Evolutionary conservation across 1,284 basidiomycete genomes (phyloP), one percentile per base, ranked within the genome.

Genomic region (Melampsora abietis-canadensis): DNA sequence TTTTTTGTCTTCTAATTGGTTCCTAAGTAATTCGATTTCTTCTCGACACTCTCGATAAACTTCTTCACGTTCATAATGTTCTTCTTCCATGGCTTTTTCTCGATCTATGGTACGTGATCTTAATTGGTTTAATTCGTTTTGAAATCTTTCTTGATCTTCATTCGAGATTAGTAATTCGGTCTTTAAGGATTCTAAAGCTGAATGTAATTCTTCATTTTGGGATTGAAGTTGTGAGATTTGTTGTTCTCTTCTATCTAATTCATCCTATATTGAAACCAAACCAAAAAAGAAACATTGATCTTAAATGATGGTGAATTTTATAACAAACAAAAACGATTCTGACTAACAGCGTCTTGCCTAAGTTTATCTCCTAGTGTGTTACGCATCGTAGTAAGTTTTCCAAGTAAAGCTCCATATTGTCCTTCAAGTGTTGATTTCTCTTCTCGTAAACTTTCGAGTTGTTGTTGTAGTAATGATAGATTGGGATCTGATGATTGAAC

Each of bases 341-440:
- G 66, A 88, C 92, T 81, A 84, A 96, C 94, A 78, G 96, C 95
- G 83, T 98, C 96, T 82, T 96, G 92, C 81, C 91, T 89, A 74
- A 99, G 85, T 82, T 98, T 95, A 80, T 94, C 94, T 51, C 94
- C 94, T 31, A 99, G 85, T 4, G 92, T 92, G 34, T 89, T 91
- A 17, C 94, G 87, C 94, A 98, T 98, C 46, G 89, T 87, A 2
- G 92, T 93, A 64, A 98, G 85, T 83, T 94, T 98, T 62, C 88
- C 87, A 6, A 98, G 85, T 51, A 98, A 85, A 76, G 87, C 89
- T 69, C 88, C 87, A 83, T 98, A 96, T 81, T 98, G 93, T 24
- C 87, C 84, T 24, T 90, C 89, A 59, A 94, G 86, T 6, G 86
- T 84, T 76, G 96, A 93, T 82, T 92, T 93, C 84, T 98, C 94